These are phyloP conservation scores for Boechera retrofracta DNA, from an alignment of 345 rosid genomes.

Conservation along the genomic window DNA sequence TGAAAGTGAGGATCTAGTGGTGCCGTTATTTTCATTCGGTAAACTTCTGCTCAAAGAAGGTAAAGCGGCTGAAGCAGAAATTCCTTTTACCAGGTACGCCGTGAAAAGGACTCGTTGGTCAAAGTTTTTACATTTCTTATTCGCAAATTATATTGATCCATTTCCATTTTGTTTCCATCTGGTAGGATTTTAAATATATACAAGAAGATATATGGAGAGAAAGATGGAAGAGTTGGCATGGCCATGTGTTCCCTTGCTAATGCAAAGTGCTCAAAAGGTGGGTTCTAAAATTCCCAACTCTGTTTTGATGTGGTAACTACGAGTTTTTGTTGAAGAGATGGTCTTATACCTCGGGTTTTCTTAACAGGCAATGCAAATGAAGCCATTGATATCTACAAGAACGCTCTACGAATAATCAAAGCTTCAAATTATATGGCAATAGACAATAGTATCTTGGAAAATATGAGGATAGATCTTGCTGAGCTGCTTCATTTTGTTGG, in stretches of 20 bases:
- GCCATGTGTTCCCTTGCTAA: slow-evolving; percentile 84
- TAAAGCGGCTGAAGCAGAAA: slow-evolving; percentile 67
- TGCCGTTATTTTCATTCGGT: slow-evolving; percentile 72
- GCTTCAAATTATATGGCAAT: slow-evolving; percentile 62
- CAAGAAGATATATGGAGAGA: slow-evolving; percentile 62
- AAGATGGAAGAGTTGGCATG: slow-evolving; percentile 81
- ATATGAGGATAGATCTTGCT: slow-evolving; percentile 86
- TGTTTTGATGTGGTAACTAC: slow-evolving; percentile 8
- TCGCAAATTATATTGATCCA: slow-evolving; percentile 13
- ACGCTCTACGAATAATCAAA: slow-evolving; percentile 66
- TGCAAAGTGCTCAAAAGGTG: slow-evolving; percentile 81
- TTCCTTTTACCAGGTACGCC: slow-evolving; percentile 60
- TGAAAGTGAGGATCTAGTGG: slow-evolving; percentile 76
- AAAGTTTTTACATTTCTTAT: slow-evolving; percentile 10
- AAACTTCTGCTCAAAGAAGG: slow-evolving; percentile 79
- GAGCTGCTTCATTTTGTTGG: slow-evolving; percentile 85
- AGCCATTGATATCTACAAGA: slow-evolving; percentile 71
- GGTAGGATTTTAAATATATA: slow-evolving; percentile 69
- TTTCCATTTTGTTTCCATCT: slow-evolving; percentile 6
- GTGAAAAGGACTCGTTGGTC: slow-evolving; percentile 13
- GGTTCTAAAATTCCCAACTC: slow-evolving; percentile 1
- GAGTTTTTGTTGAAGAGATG: slow-evolving; percentile 22
- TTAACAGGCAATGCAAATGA: slow-evolving; percentile 70
- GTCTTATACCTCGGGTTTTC: slow-evolving; percentile 17
- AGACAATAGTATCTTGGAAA: slow-evolving; percentile 70